Evolutionary conservation across 225 moss, liverwort and hornwort species (phyloP).

Genomic region (Polytrichum commune): DNA sequence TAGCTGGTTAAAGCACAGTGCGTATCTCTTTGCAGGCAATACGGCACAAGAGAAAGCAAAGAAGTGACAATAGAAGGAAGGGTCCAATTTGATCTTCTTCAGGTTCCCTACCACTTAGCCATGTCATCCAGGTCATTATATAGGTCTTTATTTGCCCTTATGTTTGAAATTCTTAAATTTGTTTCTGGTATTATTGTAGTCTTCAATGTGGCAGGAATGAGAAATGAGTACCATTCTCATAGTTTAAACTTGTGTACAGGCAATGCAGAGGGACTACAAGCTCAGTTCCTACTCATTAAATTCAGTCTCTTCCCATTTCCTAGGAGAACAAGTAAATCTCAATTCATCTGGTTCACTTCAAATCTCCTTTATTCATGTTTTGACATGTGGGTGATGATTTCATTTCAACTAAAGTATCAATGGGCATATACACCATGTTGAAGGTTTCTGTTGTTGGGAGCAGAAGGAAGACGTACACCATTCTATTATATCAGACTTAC

Average conservation of each 20-base stretch:
- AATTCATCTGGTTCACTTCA: constrained; percentile 10
- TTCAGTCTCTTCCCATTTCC: constrained; percentile 92
- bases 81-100: constrained; percentile 97
- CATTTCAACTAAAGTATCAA: no score
- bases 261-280: constrained; percentile 94
- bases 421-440: no score
- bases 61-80: constrained; percentile 99
- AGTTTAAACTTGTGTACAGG: constrained; percentile 39
- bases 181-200: neutral
- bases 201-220: neutral
- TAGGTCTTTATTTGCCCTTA: neutral
- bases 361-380: neutral
- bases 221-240: no score
- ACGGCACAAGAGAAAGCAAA: constrained; percentile 96
- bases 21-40: constrained; percentile 54
- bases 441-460: constrained; percentile 20
- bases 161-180: neutral
- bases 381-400: no score
- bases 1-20: neutral
- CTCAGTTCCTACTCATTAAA: constrained; percentile 97
- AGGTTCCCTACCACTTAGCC: constrained; percentile 37
- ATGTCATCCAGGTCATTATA: neutral
- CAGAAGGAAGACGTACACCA: constrained; percentile 99
- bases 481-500: constrained; percentile 94
- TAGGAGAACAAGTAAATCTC: constrained; percentile 82